These are phyloP conservation scores for Atkinsonella hypoxylon DNA, from an alignment of 2,329 filamentous ascomycete genomes.

Conservation along the genomic window DNA sequence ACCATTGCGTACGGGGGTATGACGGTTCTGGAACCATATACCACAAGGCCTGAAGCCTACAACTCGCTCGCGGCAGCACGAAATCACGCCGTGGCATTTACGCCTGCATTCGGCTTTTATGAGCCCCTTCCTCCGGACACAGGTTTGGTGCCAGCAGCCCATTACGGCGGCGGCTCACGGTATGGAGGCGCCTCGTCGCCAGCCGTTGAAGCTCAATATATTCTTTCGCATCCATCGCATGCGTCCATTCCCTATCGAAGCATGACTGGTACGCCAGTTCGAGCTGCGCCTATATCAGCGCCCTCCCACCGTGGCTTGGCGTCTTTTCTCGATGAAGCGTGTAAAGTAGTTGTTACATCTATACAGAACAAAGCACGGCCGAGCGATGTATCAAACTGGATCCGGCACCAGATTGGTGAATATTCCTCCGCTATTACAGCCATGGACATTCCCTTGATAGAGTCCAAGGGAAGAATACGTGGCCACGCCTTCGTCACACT, in stretches of 20 bases:
- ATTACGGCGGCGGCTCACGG: neutral
- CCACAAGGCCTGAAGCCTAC: slow-evolving; percentile 3
- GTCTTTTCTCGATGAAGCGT: slow-evolving; percentile 8
- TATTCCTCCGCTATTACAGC: slow-evolving; percentile 10
- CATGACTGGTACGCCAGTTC: neutral
- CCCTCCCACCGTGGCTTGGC: slow-evolving; percentile 2
- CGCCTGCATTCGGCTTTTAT: slow-evolving; percentile 1
- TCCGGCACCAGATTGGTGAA: slow-evolving; percentile 14
- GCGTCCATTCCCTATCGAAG: neutral
- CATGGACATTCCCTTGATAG: slow-evolving; percentile 16
- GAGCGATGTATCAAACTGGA: slow-evolving; percentile 17
- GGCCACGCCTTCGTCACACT: slow-evolving; percentile 17
- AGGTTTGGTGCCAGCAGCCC: neutral
- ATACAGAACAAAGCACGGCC: slow-evolving; percentile 13
- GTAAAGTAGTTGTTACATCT: slow-evolving; percentile 15
- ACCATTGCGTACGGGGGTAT: neutral
- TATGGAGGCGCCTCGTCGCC: neutral
- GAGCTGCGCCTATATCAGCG: neutral
- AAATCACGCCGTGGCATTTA: slow-evolving; percentile 1
- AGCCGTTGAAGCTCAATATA: neutral
- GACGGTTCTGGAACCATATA: neutral
- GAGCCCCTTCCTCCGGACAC: neutral
- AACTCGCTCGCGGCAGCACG: neutral
- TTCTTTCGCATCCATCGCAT: neutral
- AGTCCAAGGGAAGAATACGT: slow-evolving; percentile 12